Evolutionary conservation across 345 rosid species (phyloP).

Genomic region (Salix koriyanagi): DNA sequence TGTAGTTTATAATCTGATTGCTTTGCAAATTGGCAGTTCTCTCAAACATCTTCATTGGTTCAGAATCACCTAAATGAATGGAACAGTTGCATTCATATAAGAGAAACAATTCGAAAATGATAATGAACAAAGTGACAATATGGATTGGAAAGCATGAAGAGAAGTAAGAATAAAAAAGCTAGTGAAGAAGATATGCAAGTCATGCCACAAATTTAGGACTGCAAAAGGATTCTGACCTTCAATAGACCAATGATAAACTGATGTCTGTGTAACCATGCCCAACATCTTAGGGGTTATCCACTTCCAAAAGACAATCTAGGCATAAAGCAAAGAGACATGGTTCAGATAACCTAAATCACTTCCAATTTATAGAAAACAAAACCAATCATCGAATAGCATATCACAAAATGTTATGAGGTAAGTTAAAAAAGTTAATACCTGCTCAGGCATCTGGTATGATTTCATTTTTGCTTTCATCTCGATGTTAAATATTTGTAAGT

Average conservation of each 20-base stretch:
- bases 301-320: slow-evolving; percentile 94
- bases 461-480: slow-evolving; percentile 94
- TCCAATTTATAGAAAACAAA: neutral
- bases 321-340: neutral
- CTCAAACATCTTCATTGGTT: slow-evolving; percentile 93
- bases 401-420: neutral
- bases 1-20: slow-evolving; percentile 95
- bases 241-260: slow-evolving; percentile 97
- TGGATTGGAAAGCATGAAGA: neutral
- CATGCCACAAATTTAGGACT: neutral
- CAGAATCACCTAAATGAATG: slow-evolving; percentile 67
- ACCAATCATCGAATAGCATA: neutral
- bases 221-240: slow-evolving; percentile 53
- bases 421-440: slow-evolving; percentile 38
- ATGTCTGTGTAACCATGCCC: slow-evolving; percentile 84
- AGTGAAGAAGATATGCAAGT: neutral
- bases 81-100: neutral
- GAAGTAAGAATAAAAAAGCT: neutral
- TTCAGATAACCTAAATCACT: neutral
- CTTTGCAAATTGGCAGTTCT: slow-evolving; percentile 86
- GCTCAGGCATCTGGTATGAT: slow-evolving; percentile 98
- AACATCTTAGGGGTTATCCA: slow-evolving; percentile 92
- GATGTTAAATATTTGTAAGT: slow-evolving; percentile 94
- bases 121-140: neutral
- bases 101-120: neutral